Evolutionary conservation across 2,329 filamentous ascomycete species (phyloP).

Genomic region (Arthroderma uncinatum): DNA sequence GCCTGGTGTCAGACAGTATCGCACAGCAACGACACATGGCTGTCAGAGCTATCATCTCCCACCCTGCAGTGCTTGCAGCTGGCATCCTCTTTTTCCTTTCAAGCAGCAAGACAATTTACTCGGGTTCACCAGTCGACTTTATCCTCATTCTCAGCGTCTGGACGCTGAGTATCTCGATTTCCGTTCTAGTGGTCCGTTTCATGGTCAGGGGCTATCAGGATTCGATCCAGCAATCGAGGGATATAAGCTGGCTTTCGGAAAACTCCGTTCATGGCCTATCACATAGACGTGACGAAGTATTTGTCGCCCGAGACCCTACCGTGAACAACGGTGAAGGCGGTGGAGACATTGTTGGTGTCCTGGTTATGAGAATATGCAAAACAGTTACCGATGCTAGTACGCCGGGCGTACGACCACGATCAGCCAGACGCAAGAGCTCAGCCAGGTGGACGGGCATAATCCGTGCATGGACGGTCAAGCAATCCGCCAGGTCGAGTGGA

Average conservation of each 20-base stretch:
- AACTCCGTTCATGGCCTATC: conserved; percentile 19
- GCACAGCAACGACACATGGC: conserved; percentile 68
- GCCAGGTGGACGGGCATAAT: conserved; percentile 43
- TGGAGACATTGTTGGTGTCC: conserved; percentile 56
- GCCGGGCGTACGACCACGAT: conserved; percentile 9
- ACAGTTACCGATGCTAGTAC: conserved; percentile 11
- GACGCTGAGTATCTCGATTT: conserved; percentile 52
- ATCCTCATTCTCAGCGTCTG: conserved; percentile 48
- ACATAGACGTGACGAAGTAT: conserved; percentile 44
- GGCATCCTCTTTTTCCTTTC: conserved; percentile 31
- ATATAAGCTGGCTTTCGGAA: conserved; percentile 51
- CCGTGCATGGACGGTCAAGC: conserved; percentile 68
- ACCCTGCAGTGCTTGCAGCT: conserved; percentile 40
- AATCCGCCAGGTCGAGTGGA: conserved; percentile 58
- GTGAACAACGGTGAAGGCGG: conserved; percentile 43
- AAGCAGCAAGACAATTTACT: conserved; percentile 32
- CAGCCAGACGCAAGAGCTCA: conserved; percentile 14
- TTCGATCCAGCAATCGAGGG: conserved; percentile 48
- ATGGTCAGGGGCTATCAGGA: conserved; percentile 51
- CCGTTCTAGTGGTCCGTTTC: conserved; percentile 51
- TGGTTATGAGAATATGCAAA: conserved; percentile 43
- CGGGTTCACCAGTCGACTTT: conserved; percentile 36
- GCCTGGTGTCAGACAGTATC: conserved; percentile 67
- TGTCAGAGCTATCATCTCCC: conserved; percentile 51
- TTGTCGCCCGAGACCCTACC: conserved; percentile 42